These are phyloP conservation scores for Fusarium sp. DNA, from an alignment of 2,329 filamentous ascomycete genomes.

Conservation along the genomic window DNA sequence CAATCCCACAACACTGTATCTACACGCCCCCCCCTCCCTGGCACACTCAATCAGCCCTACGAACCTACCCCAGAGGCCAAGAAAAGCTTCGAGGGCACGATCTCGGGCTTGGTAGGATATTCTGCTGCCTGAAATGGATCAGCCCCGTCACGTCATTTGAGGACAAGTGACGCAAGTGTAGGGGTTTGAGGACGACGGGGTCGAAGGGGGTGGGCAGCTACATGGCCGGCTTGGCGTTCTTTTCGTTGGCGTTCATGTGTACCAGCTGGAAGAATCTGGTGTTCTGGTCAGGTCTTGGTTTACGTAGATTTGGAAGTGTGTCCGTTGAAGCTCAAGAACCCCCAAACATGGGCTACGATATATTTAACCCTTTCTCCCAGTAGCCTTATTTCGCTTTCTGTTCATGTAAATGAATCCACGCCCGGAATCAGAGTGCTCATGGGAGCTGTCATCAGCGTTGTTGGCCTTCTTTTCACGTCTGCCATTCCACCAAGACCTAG, in stretches of 20 bases:
- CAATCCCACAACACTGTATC: constrained; percentile 1
- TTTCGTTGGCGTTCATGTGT: not conserved
- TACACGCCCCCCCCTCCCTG: constrained; percentile 1
- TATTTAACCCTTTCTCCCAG: too few species aligned
- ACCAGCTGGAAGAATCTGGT: not conserved
- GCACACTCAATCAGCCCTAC: not conserved
- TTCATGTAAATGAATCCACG: too few species aligned
- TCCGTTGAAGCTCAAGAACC: too few species aligned
- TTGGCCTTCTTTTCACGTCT: not conserved
- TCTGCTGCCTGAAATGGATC: not conserved
- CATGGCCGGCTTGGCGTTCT: not conserved
- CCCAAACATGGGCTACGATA: too few species aligned
- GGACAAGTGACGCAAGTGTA: not conserved
- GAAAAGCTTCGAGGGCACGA: not conserved
- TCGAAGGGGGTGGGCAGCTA: not conserved
- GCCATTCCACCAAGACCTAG: not conserved
- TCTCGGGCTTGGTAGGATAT: not conserved
- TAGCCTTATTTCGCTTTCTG: too few species aligned
- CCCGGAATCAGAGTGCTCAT: too few species aligned
- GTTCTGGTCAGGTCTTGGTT: not conserved
- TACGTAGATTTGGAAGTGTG: not conserved
- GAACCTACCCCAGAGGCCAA: not conserved
- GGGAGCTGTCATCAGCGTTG: not conserved
- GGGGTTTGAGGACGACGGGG: not conserved
- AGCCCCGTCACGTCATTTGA: not conserved